phyloP scores from a whole-genome alignment of 2,329 filamentous ascomycete genomes.

The Monosporascus ibericus region DNA sequence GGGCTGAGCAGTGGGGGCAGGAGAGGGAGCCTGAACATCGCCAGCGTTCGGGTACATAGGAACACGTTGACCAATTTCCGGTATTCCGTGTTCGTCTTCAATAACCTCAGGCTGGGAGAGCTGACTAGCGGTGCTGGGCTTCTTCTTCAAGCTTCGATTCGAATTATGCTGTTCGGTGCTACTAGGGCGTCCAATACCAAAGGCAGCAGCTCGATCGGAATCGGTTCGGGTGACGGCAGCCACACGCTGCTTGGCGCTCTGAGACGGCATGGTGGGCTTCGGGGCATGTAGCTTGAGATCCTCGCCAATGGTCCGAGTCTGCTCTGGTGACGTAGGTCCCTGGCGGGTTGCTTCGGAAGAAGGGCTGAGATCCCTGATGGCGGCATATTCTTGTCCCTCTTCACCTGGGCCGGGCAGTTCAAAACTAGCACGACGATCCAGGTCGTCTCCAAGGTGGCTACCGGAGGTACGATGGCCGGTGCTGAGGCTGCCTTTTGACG shows the following conservation, averaged over 20 bases:
- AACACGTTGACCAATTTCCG: slow-evolving; percentile 85
- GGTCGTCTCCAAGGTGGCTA: slow-evolving; percentile 32
- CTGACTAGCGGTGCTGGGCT: slow-evolving; percentile 50
- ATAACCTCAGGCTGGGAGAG: slow-evolving; percentile 43
- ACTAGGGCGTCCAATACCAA: slow-evolving; percentile 68
- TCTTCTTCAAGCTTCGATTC: slow-evolving; percentile 53
- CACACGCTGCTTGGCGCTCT: slow-evolving; percentile 78
- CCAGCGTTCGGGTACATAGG: slow-evolving; percentile 91
- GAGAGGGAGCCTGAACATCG: slow-evolving; percentile 92
- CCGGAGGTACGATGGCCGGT: slow-evolving; percentile 1
- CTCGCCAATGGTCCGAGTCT: slow-evolving; percentile 71
- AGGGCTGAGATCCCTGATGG: slow-evolving; percentile 39
- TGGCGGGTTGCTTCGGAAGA: slow-evolving; percentile 32
- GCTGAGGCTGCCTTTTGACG: slow-evolving; percentile 34
- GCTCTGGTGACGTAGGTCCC: slow-evolving; percentile 49
- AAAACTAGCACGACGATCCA: slow-evolving; percentile 67
- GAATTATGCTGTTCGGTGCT: slow-evolving; percentile 46
- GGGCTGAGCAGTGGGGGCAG: slow-evolving; percentile 47
- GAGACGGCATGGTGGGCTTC: slow-evolving; percentile 74
- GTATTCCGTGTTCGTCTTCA: slow-evolving; percentile 81
- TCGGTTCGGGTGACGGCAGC: slow-evolving; percentile 84
- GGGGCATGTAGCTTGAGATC: slow-evolving; percentile 86
- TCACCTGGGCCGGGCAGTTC: slow-evolving; percentile 80
- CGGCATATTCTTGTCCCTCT: slow-evolving; percentile 80
- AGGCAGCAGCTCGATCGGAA: slow-evolving; percentile 79